phyloP scores from a whole-genome alignment of 192 early-diverging fungal species.

The Paraglomus occultum region DNA sequence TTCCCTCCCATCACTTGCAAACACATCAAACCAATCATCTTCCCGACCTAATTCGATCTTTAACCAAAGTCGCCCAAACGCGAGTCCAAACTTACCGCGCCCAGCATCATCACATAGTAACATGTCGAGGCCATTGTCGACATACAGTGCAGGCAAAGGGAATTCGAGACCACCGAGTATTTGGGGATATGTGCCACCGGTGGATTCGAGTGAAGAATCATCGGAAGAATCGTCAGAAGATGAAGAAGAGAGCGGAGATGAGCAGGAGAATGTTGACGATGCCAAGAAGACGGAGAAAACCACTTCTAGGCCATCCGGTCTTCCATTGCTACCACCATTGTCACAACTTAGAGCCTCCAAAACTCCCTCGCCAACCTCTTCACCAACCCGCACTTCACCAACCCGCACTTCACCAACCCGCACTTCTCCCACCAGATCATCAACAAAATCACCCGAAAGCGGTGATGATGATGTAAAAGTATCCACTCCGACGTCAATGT shows the following conservation, averaged over 20 bases:
- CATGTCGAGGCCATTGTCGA: not conserved
- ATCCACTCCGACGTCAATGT: not conserved
- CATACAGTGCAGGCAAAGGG: not conserved
- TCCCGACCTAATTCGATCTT: not conserved
- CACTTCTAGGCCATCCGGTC: too few species aligned
- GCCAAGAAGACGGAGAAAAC: not conserved
- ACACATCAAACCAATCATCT: not conserved
- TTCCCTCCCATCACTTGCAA: too few species aligned
- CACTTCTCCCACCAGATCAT: not conserved
- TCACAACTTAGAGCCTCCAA: too few species aligned
- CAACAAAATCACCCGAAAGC: not conserved
- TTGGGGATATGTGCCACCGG: not conserved
- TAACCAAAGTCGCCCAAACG: not conserved
- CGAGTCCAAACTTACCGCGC: not conserved
- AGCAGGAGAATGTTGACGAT: not conserved
- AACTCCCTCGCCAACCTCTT: too few species aligned
- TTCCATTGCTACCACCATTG: too few species aligned
- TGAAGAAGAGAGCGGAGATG: not conserved
- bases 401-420: too few species aligned
- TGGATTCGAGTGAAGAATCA: slow-evolving; percentile 10
- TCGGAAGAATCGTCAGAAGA: not conserved
- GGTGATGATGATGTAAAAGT: not conserved
- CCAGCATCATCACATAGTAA: not conserved
- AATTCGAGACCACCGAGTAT: too few species aligned
- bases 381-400: too few species aligned